Evolutionary conservation across 257 asterid genomes (phyloP).

Genomic region (Solanum piurae): DNA sequence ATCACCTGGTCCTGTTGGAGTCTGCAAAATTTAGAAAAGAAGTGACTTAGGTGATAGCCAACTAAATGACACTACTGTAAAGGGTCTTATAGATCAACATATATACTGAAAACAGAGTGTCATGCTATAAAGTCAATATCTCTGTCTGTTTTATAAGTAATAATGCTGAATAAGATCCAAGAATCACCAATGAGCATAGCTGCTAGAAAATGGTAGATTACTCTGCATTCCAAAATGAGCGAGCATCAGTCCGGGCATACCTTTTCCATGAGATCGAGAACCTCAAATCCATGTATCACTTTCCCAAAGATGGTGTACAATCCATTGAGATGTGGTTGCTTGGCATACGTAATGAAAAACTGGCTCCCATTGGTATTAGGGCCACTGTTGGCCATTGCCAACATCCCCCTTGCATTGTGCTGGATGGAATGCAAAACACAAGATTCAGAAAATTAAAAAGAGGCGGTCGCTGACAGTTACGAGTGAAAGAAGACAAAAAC

Average conservation of each 20-base stretch:
- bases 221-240: background rate
- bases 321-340: conserved; percentile 94
- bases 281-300: conserved; percentile 95
- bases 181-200: background rate
- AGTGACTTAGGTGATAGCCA: background rate
- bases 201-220: no score
- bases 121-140: background rate
- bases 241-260: conserved; percentile 15
- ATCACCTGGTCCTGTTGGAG: conserved; percentile 86
- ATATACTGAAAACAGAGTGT: background rate
- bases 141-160: background rate
- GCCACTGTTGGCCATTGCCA: conserved; percentile 95
- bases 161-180: background rate
- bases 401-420: conserved; percentile 97
- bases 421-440: conserved; percentile 11
- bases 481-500: background rate
- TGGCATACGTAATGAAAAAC: conserved; percentile 72
- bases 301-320: conserved; percentile 84
- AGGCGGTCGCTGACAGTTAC: background rate
- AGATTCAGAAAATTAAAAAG: background rate
- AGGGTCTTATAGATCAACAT: background rate
- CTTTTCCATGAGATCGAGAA: conserved; percentile 98
- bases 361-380: conserved; percentile 97
- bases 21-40: conserved; percentile 31
- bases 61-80: background rate